Evolutionary conservation across 805 yeast species (phyloP).

Genomic region (Kazachstania martiniae): DNA sequence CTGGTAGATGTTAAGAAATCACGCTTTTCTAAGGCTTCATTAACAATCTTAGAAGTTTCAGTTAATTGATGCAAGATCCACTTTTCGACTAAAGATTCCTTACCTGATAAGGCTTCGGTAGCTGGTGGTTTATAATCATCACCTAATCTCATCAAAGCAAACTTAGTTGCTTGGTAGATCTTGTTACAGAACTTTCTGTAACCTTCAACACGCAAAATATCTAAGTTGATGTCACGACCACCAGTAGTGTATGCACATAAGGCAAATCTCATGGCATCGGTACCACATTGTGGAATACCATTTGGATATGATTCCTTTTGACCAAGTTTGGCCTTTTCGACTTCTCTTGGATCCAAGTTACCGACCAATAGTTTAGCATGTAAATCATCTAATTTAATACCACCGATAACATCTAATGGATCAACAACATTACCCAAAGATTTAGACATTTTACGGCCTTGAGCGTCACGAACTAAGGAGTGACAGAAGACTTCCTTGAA

Average conservation of each 20-base stretch:
- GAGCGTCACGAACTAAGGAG: conserved; percentile 96
- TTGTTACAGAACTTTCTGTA: conserved; percentile 99
- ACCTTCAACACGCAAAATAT: conserved; percentile 93
- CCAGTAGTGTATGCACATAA: conserved; percentile 97
- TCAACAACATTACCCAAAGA: conserved; percentile 94
- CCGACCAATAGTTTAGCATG: conserved; percentile 71
- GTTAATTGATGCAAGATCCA: conserved; percentile 91
- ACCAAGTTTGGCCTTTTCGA: conserved; percentile 78
- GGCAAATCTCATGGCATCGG: conserved; percentile 96
- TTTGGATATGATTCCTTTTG: conserved; percentile 85
- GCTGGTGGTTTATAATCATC: conserved; percentile 79
- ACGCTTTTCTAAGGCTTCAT: conserved; percentile 63
- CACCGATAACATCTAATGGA: conserved; percentile 87
- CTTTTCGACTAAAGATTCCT: conserved; percentile 85
- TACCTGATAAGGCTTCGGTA: conserved; percentile 49
- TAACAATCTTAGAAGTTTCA: conserved; percentile 52
- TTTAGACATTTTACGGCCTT: conserved; percentile 98
- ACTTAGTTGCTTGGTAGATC: conserved; percentile 97
- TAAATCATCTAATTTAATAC: conserved; percentile 69
- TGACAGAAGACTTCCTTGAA: conserved; percentile 97
- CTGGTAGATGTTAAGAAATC: conserved; percentile 84
- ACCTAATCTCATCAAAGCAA: conserved; percentile 87
- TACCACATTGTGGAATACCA: conserved; percentile 99
- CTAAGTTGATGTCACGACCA: conserved; percentile 95
- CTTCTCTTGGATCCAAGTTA: conserved; percentile 81